Base-by-base conservation (phyloP, 106 monocot genomes). In the Phalaenopsis aphrodite region DNA sequence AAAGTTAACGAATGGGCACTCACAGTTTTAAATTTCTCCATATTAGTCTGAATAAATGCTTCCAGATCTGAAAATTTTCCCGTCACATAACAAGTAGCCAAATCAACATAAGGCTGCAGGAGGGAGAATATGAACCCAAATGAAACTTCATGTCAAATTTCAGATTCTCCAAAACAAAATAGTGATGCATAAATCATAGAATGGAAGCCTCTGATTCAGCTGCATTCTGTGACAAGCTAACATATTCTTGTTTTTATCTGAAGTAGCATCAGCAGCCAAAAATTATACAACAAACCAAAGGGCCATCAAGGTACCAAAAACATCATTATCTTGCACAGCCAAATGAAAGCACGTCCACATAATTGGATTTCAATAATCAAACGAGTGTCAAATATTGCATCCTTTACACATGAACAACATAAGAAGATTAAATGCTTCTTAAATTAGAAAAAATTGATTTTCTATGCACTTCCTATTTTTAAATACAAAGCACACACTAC, bases 21-120 rank as follows among this genome's bases (percentile, higher is more conserved):
- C 79, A 99, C 99, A 86, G 82, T 82, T 88, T 88, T 91, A 76
- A 95, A 99, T 52, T 85, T 91, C 75, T 95, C 95, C 56, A 68
- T 18, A 78, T 99, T 95, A 81, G 83, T 38, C 45, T 90, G 88
- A 52, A 99, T 93, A 72, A 30, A 91, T 19, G 78, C 79, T 79
- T 95, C 89, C 17, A 99, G 42, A 79, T 93, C 91, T 83, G 88
- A 82, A 81, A 84, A 81, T 72, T 83, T 91, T 45, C 95, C 95
- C 43, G 75, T 85, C 23, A 56, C n/a, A 80, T 91, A 99, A 57
- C 73, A 88, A 77, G 41, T 87, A 61, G 87, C 89, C 81, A 95
- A 85, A 46, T 95, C 95, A 85, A 87, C 71, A 75, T 99, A 99
- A 42, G 77, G 58, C 95, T 99, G 88, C 30, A 30, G 79, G 11